Conservation (phyloP, 2,329 filamentous ascomycete genomes). For the Ophiostoma montium region DNA sequence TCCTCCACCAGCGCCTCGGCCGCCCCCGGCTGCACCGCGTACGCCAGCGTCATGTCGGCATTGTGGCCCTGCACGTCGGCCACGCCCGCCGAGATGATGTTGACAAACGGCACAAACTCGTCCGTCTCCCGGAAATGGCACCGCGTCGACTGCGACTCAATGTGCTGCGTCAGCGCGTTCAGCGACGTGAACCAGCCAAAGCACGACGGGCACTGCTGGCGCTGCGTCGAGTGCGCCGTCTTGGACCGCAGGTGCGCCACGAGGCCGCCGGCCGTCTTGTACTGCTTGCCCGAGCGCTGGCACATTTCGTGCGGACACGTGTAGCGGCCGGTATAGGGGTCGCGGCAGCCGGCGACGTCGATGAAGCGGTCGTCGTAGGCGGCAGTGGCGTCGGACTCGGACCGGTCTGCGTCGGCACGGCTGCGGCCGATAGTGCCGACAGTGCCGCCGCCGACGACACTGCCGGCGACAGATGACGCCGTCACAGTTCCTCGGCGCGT, state of each 20-base stretch:
- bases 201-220: constrained; percentile 32
- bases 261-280: constrained; percentile 21
- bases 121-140: constrained; percentile 30
- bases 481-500: background rate
- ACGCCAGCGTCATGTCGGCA: constrained; percentile 22
- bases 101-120: constrained; percentile 24
- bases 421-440: too few species aligned
- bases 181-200: constrained; percentile 25
- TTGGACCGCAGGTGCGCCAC: constrained; percentile 30
- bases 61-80: constrained; percentile 22
- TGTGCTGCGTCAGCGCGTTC: constrained; percentile 32
- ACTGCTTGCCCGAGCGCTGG: constrained; percentile 25
- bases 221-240: constrained; percentile 22
- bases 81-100: constrained; percentile 26
- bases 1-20: constrained; percentile 4
- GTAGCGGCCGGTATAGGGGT: constrained; percentile 29
- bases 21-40: constrained; percentile 16
- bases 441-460: too few species aligned
- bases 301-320: constrained; percentile 40
- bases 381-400: too few species aligned
- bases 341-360: constrained; percentile 32
- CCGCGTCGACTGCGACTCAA: constrained; percentile 27
- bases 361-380: constrained; percentile 20
- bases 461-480: too few species aligned
- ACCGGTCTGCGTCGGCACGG: too few species aligned